Evolutionary conservation across 129 eudicot species (phyloP).

Genomic region (Deinandra increscens): DNA sequence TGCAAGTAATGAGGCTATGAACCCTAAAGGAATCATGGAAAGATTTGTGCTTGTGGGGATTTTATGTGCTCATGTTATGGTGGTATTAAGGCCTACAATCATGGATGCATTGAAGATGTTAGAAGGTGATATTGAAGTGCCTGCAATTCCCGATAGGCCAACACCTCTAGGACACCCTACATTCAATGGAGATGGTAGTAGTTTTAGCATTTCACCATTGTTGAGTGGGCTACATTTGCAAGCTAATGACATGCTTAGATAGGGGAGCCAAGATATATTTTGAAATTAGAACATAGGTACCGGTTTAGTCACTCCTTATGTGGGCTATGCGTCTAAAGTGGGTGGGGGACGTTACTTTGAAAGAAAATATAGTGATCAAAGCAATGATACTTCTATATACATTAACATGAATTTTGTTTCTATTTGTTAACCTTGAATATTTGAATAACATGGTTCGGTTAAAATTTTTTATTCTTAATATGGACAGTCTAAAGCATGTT

Average conservation of each 20-base stretch:
- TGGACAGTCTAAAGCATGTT: too few species aligned
- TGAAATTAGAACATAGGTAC: too few species aligned
- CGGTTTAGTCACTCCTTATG: too few species aligned
- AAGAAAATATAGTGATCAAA: too few species aligned
- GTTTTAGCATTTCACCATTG: constrained; percentile 65
- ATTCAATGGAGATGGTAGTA: constrained; percentile 38
- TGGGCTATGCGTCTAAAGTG: too few species aligned
- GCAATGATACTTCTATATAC: too few species aligned
- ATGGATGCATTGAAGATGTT: constrained; percentile 72
- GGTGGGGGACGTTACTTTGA: too few species aligned
- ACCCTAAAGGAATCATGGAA: constrained; percentile 75
- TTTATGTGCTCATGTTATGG: constrained; percentile 92
- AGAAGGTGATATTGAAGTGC: constrained; percentile 87
- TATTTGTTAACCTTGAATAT: too few species aligned
- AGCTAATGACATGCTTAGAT: constrained; percentile 73
- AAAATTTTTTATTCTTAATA: too few species aligned
- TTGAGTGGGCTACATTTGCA: constrained; percentile 50
- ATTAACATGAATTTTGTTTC: too few species aligned
- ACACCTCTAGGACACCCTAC: constrained; percentile 67
- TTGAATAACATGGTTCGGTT: too few species aligned
- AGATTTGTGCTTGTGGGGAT: constrained; percentile 74
- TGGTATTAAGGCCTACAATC: constrained; percentile 75
- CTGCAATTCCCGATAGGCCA: constrained; percentile 70
- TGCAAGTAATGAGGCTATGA: constrained; percentile 29
- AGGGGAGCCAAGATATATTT: constrained; percentile 5